Evolutionary conservation across 1,284 basidiomycete genomes (phyloP).

Genomic region (Marasmius sp.): DNA sequence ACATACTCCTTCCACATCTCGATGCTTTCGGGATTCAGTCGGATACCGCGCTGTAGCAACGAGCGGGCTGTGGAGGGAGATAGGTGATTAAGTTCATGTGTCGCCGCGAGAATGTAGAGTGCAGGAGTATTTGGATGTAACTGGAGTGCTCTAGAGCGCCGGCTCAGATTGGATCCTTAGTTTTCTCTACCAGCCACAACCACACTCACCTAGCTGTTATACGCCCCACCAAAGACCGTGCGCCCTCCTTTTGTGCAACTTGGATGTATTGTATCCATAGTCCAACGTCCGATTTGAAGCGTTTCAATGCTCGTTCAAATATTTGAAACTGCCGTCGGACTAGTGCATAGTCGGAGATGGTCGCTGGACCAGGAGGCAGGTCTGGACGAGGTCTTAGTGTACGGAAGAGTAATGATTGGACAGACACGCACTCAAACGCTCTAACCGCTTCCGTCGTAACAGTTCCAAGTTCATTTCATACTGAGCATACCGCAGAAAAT

Average conservation of each 20-base stretch:
- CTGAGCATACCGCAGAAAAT: conserved; percentile 89
- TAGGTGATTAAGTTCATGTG: conserved; percentile 79
- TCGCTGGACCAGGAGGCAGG: conserved; percentile 50
- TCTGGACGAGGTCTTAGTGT: conserved; percentile 34
- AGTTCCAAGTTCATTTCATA: conserved; percentile 92
- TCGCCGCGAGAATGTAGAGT: conserved; percentile 86
- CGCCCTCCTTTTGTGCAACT: conserved; percentile 79
- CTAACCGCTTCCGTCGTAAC: conserved; percentile 72
- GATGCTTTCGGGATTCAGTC: conserved; percentile 68
- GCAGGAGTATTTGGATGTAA: conserved; percentile 80
- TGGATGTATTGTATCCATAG: conserved; percentile 90
- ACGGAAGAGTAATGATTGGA: conserved; percentile 1
- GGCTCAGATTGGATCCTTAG: background rate
- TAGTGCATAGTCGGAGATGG: conserved; percentile 81
- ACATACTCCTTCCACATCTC: conserved; percentile 88
- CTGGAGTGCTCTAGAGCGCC: conserved; percentile 69
- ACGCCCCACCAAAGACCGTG: conserved; percentile 77
- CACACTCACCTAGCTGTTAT: conserved; percentile 68
- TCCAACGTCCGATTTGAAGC: conserved; percentile 85
- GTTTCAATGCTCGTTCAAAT: conserved; percentile 86
- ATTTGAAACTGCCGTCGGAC: conserved; percentile 85
- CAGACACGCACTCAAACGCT: conserved; percentile 64
- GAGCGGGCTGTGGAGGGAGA: conserved; percentile 83
- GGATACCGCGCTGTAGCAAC: conserved; percentile 83
- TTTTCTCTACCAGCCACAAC: background rate